Percentiles rank a stretch among this genome's conserved stretches.
phyloP scores from a whole-genome alignment of 805 yeast species.

The Pichia eremophila region DNA sequence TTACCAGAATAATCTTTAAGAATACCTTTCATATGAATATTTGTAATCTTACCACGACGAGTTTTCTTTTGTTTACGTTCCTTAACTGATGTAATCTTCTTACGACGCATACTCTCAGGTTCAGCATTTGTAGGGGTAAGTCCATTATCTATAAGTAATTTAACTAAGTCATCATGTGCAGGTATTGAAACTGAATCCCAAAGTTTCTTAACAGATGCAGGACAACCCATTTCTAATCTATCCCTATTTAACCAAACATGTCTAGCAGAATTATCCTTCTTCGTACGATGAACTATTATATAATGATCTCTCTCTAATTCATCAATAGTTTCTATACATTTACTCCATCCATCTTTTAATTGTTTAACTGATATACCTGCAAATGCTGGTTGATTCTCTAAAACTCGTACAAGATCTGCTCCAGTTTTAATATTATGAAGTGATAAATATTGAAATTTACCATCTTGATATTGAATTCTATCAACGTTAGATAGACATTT shows the following conservation, averaged over 20 bases:
- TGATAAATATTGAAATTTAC: slow-evolving; percentile 79
- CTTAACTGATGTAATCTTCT: slow-evolving; percentile 39
- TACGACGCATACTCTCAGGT: slow-evolving; percentile 80
- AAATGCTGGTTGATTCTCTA: slow-evolving; percentile 76
- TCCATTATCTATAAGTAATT: slow-evolving; percentile 70
- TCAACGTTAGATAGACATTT: slow-evolving; percentile 69
- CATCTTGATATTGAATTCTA: slow-evolving; percentile 54
- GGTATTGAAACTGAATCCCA: slow-evolving; percentile 82
- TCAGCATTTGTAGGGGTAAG: slow-evolving; percentile 96
- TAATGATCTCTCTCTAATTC: slow-evolving; percentile 70
- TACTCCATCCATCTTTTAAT: slow-evolving; percentile 88
- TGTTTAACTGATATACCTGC: slow-evolving; percentile 76
- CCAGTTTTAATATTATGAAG: slow-evolving; percentile 78
- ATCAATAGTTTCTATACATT: slow-evolving; percentile 69
- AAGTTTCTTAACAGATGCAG: slow-evolving; percentile 32
- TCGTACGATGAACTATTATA: slow-evolving; percentile 76
- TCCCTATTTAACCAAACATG: slow-evolving; percentile 80
- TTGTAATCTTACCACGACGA: slow-evolving; percentile 88
- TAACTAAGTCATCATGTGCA: slow-evolving; percentile 70
- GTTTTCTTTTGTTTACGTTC: slow-evolving; percentile 84
- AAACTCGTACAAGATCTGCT: slow-evolving; percentile 63
- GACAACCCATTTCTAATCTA: slow-evolving; percentile 34
- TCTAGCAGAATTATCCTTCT: slow-evolving; percentile 90
- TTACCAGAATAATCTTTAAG: slow-evolving; percentile 64
- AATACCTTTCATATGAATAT: slow-evolving; percentile 93